Evolutionary conservation across 768 basidiomycete species (phyloP).

Genomic region (Ramaria sp.): DNA sequence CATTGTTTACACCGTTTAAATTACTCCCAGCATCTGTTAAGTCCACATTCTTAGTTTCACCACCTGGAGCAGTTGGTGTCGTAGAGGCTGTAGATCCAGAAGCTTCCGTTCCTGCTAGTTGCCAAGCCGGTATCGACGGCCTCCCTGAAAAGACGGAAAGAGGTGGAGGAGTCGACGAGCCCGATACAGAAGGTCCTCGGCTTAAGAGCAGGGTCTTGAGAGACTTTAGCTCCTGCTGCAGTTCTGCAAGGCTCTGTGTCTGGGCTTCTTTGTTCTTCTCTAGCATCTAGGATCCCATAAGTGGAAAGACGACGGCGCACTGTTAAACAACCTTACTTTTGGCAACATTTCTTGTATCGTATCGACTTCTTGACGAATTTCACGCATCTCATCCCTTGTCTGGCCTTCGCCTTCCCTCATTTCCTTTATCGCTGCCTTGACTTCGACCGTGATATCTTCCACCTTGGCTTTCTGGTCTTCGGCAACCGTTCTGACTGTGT

Average conservation of each 20-base stretch:
- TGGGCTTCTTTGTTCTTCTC: conserved; percentile 87
- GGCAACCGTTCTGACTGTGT: conserved; percentile 57
- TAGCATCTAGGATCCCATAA: conserved; percentile 62
- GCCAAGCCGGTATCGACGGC: conserved; percentile 87
- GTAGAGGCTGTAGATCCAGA: conserved; percentile 14
- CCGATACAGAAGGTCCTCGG: conserved; percentile 43
- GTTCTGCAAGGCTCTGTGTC: conserved; percentile 68
- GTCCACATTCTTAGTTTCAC: neutral
- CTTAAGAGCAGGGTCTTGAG: conserved; percentile 81
- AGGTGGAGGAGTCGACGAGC: conserved; percentile 32
- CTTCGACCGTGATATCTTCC: conserved; percentile 59
- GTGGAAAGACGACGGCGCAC: neutral
- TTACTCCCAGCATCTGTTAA: neutral
- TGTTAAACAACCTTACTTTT: conserved; percentile 44
- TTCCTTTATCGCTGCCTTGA: conserved; percentile 59
- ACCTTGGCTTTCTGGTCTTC: conserved; percentile 69
- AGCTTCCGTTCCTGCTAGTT: conserved; percentile 42
- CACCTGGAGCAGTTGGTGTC: neutral
- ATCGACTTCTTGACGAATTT: conserved; percentile 85
- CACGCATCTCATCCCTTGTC: conserved; percentile 80
- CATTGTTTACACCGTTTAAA: neutral
- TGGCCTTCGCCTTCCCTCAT: conserved; percentile 70
- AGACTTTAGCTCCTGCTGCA: conserved; percentile 91
- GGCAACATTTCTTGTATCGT: conserved; percentile 88
- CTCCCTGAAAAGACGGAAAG: conserved; percentile 39